phyloP scores from a whole-genome alignment of 2,329 filamentous ascomycete species.

The Esteya vermicola region DNA sequence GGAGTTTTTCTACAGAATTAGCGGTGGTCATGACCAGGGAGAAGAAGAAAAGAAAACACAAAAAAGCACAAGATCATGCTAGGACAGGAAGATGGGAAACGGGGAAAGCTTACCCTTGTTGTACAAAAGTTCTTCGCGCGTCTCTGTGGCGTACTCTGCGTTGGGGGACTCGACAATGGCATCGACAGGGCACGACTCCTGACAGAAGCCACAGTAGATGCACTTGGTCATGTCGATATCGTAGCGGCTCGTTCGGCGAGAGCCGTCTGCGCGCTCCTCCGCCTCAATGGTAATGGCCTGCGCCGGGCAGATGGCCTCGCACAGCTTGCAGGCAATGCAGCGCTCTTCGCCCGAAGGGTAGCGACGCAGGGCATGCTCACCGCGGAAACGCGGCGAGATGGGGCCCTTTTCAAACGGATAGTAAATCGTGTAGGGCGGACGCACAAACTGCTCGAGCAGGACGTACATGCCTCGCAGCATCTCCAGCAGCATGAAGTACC shows the following conservation, averaged over 20 bases:
- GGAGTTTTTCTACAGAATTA: conserved; percentile 51
- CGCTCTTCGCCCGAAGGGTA: conserved; percentile 97
- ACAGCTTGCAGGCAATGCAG: conserved; percentile 99
- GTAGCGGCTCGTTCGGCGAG: conserved; percentile 88
- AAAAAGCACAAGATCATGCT: no score
- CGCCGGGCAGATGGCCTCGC: conserved; percentile 94
- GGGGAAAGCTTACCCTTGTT: conserved; percentile 56
- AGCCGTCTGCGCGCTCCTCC: conserved; percentile 92
- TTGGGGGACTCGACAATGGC: conserved; percentile 60
- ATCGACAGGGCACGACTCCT: conserved; percentile 97
- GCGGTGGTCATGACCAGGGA: background rate
- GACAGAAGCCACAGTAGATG: conserved; percentile 99
- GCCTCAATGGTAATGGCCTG: conserved; percentile 99
- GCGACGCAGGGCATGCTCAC: conserved; percentile 88
- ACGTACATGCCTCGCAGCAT: conserved; percentile 98
- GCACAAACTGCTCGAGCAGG: conserved; percentile 93
- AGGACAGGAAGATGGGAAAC: no score
- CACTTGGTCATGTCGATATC: conserved; percentile 99
- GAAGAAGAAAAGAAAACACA: background rate
- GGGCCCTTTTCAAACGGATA: conserved; percentile 99
- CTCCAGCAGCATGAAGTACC: conserved; percentile 91
- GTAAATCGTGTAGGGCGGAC: conserved; percentile 97
- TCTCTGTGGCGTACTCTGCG: conserved; percentile 49
- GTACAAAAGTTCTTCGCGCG: conserved; percentile 86
- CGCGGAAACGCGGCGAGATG: conserved; percentile 94